Conservation (phyloP, 2,329 filamentous ascomycete species). For the Fonsecaea pedrosoi region DNA sequence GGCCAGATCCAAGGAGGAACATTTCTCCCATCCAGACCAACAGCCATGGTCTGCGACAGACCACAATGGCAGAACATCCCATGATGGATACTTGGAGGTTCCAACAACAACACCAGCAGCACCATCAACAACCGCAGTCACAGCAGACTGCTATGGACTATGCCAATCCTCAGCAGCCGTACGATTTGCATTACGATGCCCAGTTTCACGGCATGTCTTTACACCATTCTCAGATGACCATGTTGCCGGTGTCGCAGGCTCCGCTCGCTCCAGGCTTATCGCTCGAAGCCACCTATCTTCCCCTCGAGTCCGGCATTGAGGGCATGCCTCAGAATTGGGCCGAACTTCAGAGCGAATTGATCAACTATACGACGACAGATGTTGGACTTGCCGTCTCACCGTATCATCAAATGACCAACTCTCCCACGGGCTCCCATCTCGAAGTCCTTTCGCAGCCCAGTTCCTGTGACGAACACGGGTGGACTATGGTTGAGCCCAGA, state of each 20-base stretch:
- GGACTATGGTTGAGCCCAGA: constrained; percentile 79
- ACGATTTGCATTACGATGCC: constrained; percentile 65
- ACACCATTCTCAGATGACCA: constrained; percentile 59
- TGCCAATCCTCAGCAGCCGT: constrained; percentile 47
- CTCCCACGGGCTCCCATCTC: constrained; percentile 78
- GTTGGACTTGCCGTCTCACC: constrained; percentile 56
- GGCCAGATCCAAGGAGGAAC: constrained; percentile 48
- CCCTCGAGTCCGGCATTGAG: constrained; percentile 62
- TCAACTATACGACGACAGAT: constrained; percentile 59
- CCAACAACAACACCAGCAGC: constrained; percentile 44
- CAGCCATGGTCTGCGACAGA: constrained; percentile 53
- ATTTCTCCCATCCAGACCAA: constrained; percentile 52
- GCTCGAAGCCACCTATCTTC: constrained; percentile 68
- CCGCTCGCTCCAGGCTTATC: constrained; percentile 66
- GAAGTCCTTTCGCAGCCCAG: constrained; percentile 83
- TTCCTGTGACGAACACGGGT: constrained; percentile 84
- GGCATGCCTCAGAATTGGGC: constrained; percentile 76
- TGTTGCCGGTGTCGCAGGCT: constrained; percentile 65
- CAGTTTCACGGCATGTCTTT: constrained; percentile 59
- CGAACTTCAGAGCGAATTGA: constrained; percentile 75
- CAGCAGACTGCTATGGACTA: constrained; percentile 33
- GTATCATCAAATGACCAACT: constrained; percentile 61
- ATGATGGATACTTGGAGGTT: constrained; percentile 57
- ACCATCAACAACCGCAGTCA: constrained; percentile 29
- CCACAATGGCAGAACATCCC: constrained; percentile 51